A percentile compares a stretch with the other conserved stretches of the same genome.
phyloP scores from a whole-genome alignment of 768 basidiomycete genomes.

The Rickenella mellea region DNA sequence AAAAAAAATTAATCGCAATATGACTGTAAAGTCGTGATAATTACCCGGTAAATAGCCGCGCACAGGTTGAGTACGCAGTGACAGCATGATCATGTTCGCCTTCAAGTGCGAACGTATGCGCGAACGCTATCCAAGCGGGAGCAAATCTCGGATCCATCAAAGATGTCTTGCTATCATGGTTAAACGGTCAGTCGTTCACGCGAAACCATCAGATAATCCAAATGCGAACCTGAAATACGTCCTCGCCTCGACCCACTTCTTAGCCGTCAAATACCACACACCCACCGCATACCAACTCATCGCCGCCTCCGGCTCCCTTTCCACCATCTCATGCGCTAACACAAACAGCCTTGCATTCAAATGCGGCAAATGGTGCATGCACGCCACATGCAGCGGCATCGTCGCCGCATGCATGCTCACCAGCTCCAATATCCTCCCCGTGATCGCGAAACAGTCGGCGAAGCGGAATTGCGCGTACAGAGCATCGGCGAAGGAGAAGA shows the following conservation, averaged over 20 bases:
- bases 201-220: neutral
- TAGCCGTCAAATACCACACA: slow-evolving; percentile 85
- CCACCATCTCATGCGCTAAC: slow-evolving; percentile 92
- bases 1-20: neutral
- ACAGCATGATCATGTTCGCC: slow-evolving; percentile 99
- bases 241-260: slow-evolving; percentile 84
- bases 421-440: slow-evolving; percentile 75
- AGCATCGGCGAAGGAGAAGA: slow-evolving; percentile 86
- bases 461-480: slow-evolving; percentile 82
- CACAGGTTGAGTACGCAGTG: slow-evolving; percentile 95
- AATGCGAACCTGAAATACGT: slow-evolving; percentile 84
- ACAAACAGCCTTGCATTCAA: slow-evolving; percentile 91
- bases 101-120: slow-evolving; percentile 93
- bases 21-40: slow-evolving; percentile 10
- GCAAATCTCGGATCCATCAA: slow-evolving; percentile 94
- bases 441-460: slow-evolving; percentile 90
- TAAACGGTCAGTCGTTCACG: slow-evolving; percentile 4
- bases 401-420: slow-evolving; percentile 84
- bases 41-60: slow-evolving; percentile 90
- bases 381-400: slow-evolving; percentile 91
- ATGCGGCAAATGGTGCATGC: slow-evolving; percentile 93
- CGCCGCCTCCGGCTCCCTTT: slow-evolving; percentile 85
- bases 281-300: slow-evolving; percentile 99
- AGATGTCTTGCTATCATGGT: slow-evolving; percentile 70
- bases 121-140: slow-evolving; percentile 96